phyloP scores from a whole-genome alignment of 2,329 filamentous ascomycete genomes.

The Colletotrichum trifolii region DNA sequence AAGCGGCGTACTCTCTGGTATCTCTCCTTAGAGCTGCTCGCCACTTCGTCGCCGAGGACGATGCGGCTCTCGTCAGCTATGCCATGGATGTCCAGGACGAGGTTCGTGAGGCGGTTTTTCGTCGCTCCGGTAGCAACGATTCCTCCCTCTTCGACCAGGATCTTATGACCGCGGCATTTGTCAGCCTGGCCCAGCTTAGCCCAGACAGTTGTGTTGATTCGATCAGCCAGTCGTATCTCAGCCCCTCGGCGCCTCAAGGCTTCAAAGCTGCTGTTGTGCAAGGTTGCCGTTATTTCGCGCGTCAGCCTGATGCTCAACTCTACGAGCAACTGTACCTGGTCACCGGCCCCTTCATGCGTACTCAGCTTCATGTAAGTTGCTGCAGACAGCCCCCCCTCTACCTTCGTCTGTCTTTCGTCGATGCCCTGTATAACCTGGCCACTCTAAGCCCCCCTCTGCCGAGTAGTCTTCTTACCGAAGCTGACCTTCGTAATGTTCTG shows the following conservation, averaged over 20 bases:
- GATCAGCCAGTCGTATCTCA: conserved; percentile 67
- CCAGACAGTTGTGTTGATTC: conserved; percentile 68
- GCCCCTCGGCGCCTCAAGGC: conserved; percentile 64
- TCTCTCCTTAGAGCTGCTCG: conserved; percentile 71
- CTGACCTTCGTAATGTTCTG: neutral
- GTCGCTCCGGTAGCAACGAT: conserved; percentile 60
- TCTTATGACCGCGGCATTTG: conserved; percentile 74
- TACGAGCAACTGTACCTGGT: conserved; percentile 67
- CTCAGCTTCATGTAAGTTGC: conserved; percentile 63
- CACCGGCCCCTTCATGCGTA: conserved; percentile 66
- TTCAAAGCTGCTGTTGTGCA: conserved; percentile 74
- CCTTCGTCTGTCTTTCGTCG: too few relatives aligned
- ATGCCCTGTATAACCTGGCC: too few relatives aligned
- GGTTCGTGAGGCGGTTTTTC: conserved; percentile 73
- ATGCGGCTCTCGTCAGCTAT: conserved; percentile 73
- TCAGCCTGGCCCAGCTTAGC: conserved; percentile 71
- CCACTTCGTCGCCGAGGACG: conserved; percentile 72
- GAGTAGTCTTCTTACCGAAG: neutral
- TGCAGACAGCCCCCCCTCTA: too few relatives aligned
- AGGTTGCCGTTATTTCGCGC: conserved; percentile 71
- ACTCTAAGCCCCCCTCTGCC: neutral
- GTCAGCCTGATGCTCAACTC: conserved; percentile 57
- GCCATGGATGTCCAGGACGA: conserved; percentile 78
- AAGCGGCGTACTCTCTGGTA: conserved; percentile 74
- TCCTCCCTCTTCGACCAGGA: conserved; percentile 68